Percentiles rank a stretch among this genome's conserved stretches.
These are phyloP conservation scores for Wallemia ichthyophaga DNA, from an alignment of 1,284 basidiomycete species.

Conservation along the genomic window DNA sequence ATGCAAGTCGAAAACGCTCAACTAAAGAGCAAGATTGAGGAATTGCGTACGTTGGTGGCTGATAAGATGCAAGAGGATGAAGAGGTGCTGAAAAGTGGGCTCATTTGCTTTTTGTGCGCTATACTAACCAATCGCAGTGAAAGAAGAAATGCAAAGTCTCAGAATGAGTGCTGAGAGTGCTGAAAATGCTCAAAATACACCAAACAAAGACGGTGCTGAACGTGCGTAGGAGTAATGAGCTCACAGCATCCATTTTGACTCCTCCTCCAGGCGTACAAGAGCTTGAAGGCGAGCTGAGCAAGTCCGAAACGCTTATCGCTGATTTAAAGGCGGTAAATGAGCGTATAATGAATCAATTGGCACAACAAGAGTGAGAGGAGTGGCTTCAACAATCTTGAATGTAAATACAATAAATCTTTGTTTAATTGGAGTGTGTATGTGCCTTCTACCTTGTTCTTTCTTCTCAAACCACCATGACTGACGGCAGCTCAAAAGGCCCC, in stretches of 20 bases:
- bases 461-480: not conserved
- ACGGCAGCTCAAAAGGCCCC: not conserved
- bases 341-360: slow-evolving; percentile 1
- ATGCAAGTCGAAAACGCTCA: not conserved
- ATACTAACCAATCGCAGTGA: not conserved
- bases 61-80: not conserved
- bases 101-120: not conserved
- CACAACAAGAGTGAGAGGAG: not conserved
- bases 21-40: not conserved
- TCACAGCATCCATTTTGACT: no score
- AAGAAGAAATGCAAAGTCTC: not conserved
- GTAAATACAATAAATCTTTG: no score
- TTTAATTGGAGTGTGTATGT: no score
- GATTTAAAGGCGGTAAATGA: not conserved
- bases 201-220: no score
- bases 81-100: not conserved
- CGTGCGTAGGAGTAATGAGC: not conserved
- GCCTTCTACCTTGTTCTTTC: no score
- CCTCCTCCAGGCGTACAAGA: not conserved
- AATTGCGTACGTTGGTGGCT: not conserved
- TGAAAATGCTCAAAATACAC: no score
- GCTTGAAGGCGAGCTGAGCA: not conserved
- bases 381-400: no score
- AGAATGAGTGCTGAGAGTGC: not conserved
- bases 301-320: not conserved